Evolutionary conservation across 257 asterid species (phyloP).

Genomic region (Primulina tabacum): DNA sequence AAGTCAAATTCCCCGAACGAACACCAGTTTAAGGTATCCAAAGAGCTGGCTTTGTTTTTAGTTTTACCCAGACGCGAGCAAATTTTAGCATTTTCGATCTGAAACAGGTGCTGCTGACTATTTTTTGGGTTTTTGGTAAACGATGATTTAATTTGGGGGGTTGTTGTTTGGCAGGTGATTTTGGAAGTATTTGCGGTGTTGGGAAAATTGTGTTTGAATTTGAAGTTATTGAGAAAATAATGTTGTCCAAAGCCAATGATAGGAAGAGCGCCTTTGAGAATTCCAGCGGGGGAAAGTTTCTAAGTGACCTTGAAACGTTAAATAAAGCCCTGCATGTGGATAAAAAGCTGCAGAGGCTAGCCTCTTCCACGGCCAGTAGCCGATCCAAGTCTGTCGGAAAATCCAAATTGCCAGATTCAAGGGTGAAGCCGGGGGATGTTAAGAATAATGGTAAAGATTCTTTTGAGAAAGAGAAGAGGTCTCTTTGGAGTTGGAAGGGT

Average conservation of each 20-base stretch:
- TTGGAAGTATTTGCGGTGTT: constrained; percentile 18
- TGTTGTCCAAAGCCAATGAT: constrained; percentile 57
- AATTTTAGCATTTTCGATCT: background rate
- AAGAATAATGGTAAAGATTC: constrained; percentile 40
- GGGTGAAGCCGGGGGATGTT: constrained; percentile 43
- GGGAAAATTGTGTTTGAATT: constrained; percentile 27
- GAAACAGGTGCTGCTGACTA: background rate
- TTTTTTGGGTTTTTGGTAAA: background rate
- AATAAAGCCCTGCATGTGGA: constrained; percentile 58
- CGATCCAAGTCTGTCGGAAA: constrained; percentile 85
- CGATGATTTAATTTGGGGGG: background rate
- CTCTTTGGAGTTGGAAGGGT: constrained; percentile 95
- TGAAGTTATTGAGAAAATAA: constrained; percentile 40
- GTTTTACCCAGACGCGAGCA: background rate
- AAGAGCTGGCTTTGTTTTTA: background rate
- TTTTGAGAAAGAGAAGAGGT: constrained; percentile 60
- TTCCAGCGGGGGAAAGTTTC: constrained; percentile 64
- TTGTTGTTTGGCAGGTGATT: constrained; percentile 12
- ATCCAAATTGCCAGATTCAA: constrained; percentile 46
- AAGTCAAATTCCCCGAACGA: background rate
- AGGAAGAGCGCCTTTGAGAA: constrained; percentile 59
- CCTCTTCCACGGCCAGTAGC: constrained; percentile 73
- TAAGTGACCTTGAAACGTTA: constrained; percentile 72
- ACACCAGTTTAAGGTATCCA: background rate
- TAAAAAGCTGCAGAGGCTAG: constrained; percentile 48